Evolutionary conservation across 257 asterid species (phyloP), one percentile per base, ranked within the genome.

Genomic region (Plantago major): DNA sequence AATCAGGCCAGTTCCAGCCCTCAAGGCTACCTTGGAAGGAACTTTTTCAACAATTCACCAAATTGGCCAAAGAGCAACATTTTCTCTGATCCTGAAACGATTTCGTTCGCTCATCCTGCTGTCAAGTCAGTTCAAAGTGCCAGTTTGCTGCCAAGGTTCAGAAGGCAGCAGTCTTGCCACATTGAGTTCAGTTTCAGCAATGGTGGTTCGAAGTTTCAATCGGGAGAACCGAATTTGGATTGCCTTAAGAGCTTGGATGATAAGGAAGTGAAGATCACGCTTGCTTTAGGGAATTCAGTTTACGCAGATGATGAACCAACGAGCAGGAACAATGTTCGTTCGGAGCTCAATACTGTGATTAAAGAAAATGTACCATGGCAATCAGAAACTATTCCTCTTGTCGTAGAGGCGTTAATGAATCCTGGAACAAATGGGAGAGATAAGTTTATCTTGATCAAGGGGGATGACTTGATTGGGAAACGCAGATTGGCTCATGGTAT

Each of bases 321-420:
- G 5, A 52, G 22, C 8, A 57, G 55, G 17, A 75, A 64, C 40
- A 42, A 5, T 18, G 58, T 26, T 48, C 19, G 28, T 6, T 60
- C 44, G 3, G 66, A 62, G 33, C 7, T 85, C 58, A 13, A 57
- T 37, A 59, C 67, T 1, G 0, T 76, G 17, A 60, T 87, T 45
- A 73, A 59, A 64, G 88, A 88, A 58, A 81, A 82, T 42, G 71
- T 88, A 59, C 94, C 98, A 0, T 91, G 98, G 98, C 95, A 91
- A 66, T 66, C 71, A 3, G 82, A 78, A 22, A 52, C 15, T 37
- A 52, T 88, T 65, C 82, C 83, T 67, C 37, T 52, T 4, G 69
- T 91, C 55, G 46, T 78, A 0, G 82, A 80, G 46, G 76, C 83
- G 2, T 58, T 82, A 76, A 57, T 15, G 67, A 73, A 68, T 12